Evolutionary conservation across 306 rosid genomes (phyloP), one percentile per base, ranked within the genome.

Genomic region (Hippophae tibetana): DNA sequence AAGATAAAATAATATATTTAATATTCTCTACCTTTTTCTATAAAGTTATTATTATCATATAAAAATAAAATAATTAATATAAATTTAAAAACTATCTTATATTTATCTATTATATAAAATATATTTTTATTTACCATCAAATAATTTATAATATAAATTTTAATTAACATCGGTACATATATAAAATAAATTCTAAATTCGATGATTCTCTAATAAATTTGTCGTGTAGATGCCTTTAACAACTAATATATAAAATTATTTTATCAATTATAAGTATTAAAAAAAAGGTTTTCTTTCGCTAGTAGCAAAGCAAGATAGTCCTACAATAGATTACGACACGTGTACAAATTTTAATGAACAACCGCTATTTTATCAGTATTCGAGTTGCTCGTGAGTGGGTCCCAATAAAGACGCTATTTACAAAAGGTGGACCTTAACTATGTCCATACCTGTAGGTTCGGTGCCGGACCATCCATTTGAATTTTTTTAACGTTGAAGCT

Each of bases 401-500:
- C 82, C 76, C 67, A n/a, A 25, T 44, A 13, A 64, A 71, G 62
- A 57, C 69, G 78, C 81, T 58, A 84, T 60, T 31, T 31, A 4
- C 38, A 2, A 31, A 4, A 3, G n/a, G 78, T 81, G 89, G 86
- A 64, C 82, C 84, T 38, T 25, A 7, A 13, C 64, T 5, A 41
- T 13, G 0, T 27, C 81, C 86, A 47, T 49, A 51, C 74, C 90
- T 75, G 5, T 42, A 13, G 82, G 65, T 79, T 42, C 50, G 82
- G 79, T 7, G 6, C 80, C 84, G 73, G 59, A 49, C 71, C 63
- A 47, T 6, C 13, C 0, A 79, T 87, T 87, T 79, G 83, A 87
- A 87, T 61, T 70, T 83, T 82, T 82, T 63, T 84, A 84, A 81
- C 89, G 89, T 84, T 77, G 54, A 18, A 18, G 23, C 23, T 18